Percentiles rank a stretch among this genome's conserved stretches.
Conservation (phyloP, 176 grass and related monocot genomes). For the barley (Hordeum vulgare) region MorexV3_pseudomolecules_assembly NC_058524.1:599531624-599532123, state of each 20-base stretch:
- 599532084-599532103: background rate
- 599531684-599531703: slow-evolving; percentile 17
- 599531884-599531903: background rate
- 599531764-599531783: background rate
- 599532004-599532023: background rate
- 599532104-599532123: too few relatives aligned
- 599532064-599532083: background rate
- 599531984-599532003: slow-evolving; percentile 10
- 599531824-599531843: background rate
- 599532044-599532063: too few relatives aligned
- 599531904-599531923: background rate
- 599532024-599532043: background rate
- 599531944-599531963: background rate
- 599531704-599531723: slow-evolving; percentile 4
- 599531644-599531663: slow-evolving; percentile 37
- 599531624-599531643: slow-evolving; percentile 45
- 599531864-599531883: background rate
- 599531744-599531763: background rate
- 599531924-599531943: background rate
- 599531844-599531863: background rate
- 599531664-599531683: slow-evolving; percentile 25
- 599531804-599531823: background rate
- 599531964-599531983: background rate
- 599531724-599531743: slow-evolving; percentile 8
- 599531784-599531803: slow-evolving; percentile 3